These are phyloP conservation scores for Schizochytrium sp. DNA, from an alignment of 108 stramenopile genomes.

Conservation along the genomic window DNA sequence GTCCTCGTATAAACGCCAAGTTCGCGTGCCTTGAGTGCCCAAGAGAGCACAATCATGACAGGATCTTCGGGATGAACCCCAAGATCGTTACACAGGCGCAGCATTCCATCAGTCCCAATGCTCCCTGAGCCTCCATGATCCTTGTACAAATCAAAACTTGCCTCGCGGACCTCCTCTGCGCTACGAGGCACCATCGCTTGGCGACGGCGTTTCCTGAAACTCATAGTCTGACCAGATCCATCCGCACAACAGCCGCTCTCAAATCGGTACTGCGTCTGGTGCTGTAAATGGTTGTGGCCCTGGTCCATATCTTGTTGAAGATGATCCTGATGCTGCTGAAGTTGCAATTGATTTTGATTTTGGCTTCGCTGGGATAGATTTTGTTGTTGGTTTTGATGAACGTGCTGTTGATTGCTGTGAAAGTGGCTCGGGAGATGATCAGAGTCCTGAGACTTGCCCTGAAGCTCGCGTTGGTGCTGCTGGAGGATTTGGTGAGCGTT, in stretches of 20 bases:
- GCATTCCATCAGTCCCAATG: constrained; percentile 35
- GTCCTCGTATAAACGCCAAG: neutral
- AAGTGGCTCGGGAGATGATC: neutral
- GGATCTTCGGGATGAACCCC: constrained; percentile 49
- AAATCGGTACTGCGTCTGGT: too few species aligned
- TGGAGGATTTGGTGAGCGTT: neutral
- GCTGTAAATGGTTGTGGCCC: too few species aligned
- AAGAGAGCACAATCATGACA: constrained; percentile 26
- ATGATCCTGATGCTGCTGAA: too few species aligned
- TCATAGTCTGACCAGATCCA: too few species aligned
- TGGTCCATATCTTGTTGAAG: too few species aligned
- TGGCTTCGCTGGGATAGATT: too few species aligned
- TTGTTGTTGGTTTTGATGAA: too few species aligned
- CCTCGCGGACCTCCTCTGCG: constrained; percentile 26
- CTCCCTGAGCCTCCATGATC: neutral
- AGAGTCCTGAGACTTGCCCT: neutral
- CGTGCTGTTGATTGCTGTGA: neutral
- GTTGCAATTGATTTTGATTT: too few species aligned
- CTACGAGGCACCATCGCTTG: neutral
- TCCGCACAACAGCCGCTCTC: too few species aligned
- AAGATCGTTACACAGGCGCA: constrained; percentile 32
- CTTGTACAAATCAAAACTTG: neutral
- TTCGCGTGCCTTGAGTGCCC: neutral
- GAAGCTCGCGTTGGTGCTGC: constrained; percentile 4
- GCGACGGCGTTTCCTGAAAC: neutral